phyloP scores from a whole-genome alignment of 2,329 filamentous ascomycete species.

The Fusarium sp. region DNA sequence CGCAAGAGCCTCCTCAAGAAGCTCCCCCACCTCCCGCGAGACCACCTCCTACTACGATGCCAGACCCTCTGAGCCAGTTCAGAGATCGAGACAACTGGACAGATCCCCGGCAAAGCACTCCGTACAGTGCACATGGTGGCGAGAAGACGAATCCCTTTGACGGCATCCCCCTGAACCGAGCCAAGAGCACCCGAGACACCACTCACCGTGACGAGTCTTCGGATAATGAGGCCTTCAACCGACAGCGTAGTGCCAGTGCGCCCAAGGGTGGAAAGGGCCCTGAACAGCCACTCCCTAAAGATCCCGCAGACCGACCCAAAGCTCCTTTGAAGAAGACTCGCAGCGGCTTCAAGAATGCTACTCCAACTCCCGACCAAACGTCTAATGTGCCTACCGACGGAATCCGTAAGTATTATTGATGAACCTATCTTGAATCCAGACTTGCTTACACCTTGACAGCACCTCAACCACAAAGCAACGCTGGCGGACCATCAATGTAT shows the following conservation, averaged over 20 bases:
- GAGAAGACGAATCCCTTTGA: slow-evolving; percentile 71
- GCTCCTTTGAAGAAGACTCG: slow-evolving; percentile 41
- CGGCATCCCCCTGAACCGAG: slow-evolving; percentile 56
- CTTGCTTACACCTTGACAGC: slow-evolving; percentile 18
- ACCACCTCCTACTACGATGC: slow-evolving; percentile 44
- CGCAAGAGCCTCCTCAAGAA: slow-evolving; percentile 23
- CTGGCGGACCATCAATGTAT: slow-evolving; percentile 61
- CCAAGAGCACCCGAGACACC: slow-evolving; percentile 58
- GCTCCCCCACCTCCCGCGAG: slow-evolving; percentile 25
- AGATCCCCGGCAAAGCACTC: slow-evolving; percentile 67
- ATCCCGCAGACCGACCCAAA: slow-evolving; percentile 38
- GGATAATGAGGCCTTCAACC: slow-evolving; percentile 37
- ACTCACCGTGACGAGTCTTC: slow-evolving; percentile 43
- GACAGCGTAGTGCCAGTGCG: slow-evolving; percentile 49
- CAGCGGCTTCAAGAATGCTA: slow-evolving; percentile 32
- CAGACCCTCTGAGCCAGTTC: slow-evolving; percentile 63
- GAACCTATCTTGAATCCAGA: too few species aligned
- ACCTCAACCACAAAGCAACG: slow-evolving; percentile 22
- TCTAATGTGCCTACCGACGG: slow-evolving; percentile 16
- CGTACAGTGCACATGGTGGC: slow-evolving; percentile 67
- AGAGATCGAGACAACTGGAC: slow-evolving; percentile 53
- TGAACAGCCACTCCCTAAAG: slow-evolving; percentile 19
- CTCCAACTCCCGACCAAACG: slow-evolving; percentile 16
- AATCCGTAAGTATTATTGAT: slow-evolving; percentile 23
- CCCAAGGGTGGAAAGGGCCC: slow-evolving; percentile 38